These are phyloP conservation scores for Solanum hybrid DNA, from an alignment of 305 asterid species.

Conservation along the genomic window DNA sequence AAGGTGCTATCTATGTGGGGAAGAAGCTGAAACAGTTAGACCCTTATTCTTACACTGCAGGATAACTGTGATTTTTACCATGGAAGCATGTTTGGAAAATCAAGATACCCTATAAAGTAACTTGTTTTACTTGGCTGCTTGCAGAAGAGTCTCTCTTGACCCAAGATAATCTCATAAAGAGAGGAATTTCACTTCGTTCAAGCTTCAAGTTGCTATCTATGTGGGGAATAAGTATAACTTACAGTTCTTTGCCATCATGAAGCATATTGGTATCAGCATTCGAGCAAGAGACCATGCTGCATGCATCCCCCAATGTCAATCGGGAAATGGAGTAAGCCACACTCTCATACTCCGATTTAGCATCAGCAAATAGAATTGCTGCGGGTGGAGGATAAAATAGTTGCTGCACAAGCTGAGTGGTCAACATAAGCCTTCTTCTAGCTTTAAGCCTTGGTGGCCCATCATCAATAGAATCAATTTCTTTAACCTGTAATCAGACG, in stretches of 20 bases:
- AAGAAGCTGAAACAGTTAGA: neutral
- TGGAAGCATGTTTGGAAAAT: neutral
- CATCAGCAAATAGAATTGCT: slow-evolving; percentile 36
- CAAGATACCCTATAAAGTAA: neutral
- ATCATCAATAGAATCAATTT: slow-evolving; percentile 42
- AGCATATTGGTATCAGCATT: slow-evolving; percentile 19
- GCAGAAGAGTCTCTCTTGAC: neutral
- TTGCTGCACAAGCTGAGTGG: slow-evolving; percentile 77
- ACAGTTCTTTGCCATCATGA: slow-evolving; percentile 31
- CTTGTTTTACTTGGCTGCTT: neutral
- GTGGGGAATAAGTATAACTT: slow-evolving; percentile 19
- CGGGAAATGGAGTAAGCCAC: slow-evolving; percentile 42
- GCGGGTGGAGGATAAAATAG: slow-evolving; percentile 44
- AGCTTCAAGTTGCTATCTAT: neutral
- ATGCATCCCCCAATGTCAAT: slow-evolving; percentile 55
- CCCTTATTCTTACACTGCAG: neutral
- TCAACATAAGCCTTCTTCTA: slow-evolving; percentile 60
- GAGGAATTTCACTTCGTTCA: neutral
- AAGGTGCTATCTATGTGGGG: neutral
- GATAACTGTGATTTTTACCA: neutral
- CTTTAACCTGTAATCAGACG: slow-evolving; percentile 40
- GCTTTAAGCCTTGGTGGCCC: slow-evolving; percentile 37
- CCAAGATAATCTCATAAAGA: neutral
- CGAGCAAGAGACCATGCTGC: slow-evolving; percentile 32
- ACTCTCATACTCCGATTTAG: slow-evolving; percentile 26